Percentiles rank a stretch among this genome's conserved stretches.
Evolutionary conservation across 345 rosid genomes (phyloP).

Genomic region (Theobroma cacao): DNA sequence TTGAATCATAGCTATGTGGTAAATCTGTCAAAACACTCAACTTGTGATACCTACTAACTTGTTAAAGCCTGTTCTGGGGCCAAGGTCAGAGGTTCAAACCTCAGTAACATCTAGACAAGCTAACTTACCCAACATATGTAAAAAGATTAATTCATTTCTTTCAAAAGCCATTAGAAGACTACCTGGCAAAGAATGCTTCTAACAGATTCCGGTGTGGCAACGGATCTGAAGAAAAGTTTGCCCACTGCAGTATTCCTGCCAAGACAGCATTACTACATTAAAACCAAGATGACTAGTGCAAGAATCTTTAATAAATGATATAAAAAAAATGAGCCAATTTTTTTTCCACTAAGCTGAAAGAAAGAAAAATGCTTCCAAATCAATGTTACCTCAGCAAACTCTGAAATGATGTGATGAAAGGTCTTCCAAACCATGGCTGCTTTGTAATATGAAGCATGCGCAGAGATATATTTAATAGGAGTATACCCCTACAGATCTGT

Average conservation of each 20-base stretch:
- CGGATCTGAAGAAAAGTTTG: slow-evolving; percentile 52
- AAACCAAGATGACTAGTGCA: not conserved
- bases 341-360: not conserved
- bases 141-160: not conserved
- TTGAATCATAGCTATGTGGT: not conserved
- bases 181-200: slow-evolving; percentile 79
- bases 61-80: not conserved
- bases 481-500: slow-evolving; percentile 59
- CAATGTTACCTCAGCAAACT: slow-evolving; percentile 62
- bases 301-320: not conserved
- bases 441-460: slow-evolving; percentile 87
- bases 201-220: slow-evolving; percentile 70
- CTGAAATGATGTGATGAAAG: slow-evolving; percentile 78
- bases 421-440: slow-evolving; percentile 77
- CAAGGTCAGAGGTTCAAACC: not conserved
- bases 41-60: not conserved
- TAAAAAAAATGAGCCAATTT: too few relatives aligned
- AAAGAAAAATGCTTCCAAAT: not conserved
- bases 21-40: not conserved
- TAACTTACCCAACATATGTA: not conserved
- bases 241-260: slow-evolving; percentile 77
- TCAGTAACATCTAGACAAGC: not conserved
- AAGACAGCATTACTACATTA: slow-evolving; percentile 15
- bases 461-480: slow-evolving; percentile 70
- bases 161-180: slow-evolving; percentile 9